Base-by-base conservation (phyloP, 768 basidiomycete genomes). In the Gymnopilus dilepis region DNA sequence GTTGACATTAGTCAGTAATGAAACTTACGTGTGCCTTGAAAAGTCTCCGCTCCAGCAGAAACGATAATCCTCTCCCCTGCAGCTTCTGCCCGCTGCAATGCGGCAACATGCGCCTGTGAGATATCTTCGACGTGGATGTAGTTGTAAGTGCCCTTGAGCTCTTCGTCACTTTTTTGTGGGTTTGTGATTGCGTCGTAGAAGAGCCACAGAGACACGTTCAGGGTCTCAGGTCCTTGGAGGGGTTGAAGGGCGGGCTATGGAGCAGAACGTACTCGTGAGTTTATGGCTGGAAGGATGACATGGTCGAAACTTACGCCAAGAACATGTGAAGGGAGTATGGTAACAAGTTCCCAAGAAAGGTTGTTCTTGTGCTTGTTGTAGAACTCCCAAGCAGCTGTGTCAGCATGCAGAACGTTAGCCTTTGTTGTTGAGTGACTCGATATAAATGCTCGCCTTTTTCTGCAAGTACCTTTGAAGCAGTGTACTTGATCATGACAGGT, bases 391-490 rank as follows among this genome's bases (percentile, higher is more conserved):
- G 78, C 77, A 26, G 82, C 82, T 82, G 34, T 6, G 40, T 30
- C 21, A 37, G 15, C 8, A 37, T n/a, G n/a, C n/a, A n/a, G n/a
- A n/a, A n/a, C n/a, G n/a, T n/a, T n/a, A n/a, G n/a, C n/a, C n/a
- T n/a, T n/a, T n/a, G n/a, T n/a, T n/a, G n/a, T n/a, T n/a, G n/a
- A n/a, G n/a, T n/a, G n/a, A n/a, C n/a, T n/a, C n/a, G n/a, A n/a
- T n/a, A n/a, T n/a, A n/a, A 52, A 37, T 34, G 60, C 69, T 42
- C 24, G 81, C 81, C 80, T 66, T 75, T 78, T 74, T 90, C 88
- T 2, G 88, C 86, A 6, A 87, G 76, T 0, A 78, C 80, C 77
- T 90, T 89, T 17, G 81, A 79, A 0, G 87, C 84, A 38, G 77
- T 69, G 68, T 91, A 91, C 65, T 82, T 85, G 13, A 73, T 60